Conservation (phyloP, 2,329 filamentous ascomycete genomes). For the Aspergillus uvarum region DNA sequence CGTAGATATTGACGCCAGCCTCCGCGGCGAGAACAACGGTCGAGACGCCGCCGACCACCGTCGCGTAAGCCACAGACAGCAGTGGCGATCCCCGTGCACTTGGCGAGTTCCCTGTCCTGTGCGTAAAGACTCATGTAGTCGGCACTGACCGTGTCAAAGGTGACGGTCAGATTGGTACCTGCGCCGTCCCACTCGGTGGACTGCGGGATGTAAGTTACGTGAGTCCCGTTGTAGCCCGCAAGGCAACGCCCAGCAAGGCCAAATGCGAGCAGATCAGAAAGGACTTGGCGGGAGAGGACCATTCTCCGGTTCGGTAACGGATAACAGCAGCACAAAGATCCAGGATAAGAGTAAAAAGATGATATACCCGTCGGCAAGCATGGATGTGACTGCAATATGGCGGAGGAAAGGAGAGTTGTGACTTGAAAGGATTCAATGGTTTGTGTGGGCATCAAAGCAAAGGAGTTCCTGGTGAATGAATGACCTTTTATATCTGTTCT, state of each 20-base stretch:
- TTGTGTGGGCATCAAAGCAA: too few relatives aligned
- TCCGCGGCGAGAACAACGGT: background rate
- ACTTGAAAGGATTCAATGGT: too few relatives aligned
- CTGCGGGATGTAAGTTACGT: background rate
- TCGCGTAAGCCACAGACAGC: background rate
- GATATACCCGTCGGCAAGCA: too few relatives aligned
- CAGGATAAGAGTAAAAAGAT: background rate
- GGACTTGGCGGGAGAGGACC: background rate
- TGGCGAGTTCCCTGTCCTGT: background rate
- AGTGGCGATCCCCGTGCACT: background rate
- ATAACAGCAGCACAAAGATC: background rate
- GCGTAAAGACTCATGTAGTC: background rate
- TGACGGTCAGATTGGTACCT: background rate
- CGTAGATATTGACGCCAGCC: background rate
- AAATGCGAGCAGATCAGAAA: conserved; percentile 2
- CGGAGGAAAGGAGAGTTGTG: too few relatives aligned
- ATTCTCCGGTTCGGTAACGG: background rate
- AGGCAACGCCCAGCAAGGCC: background rate
- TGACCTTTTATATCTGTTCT: too few relatives aligned
- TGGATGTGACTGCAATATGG: too few relatives aligned
- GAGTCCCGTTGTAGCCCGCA: conserved; percentile 1
- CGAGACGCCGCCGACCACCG: background rate
- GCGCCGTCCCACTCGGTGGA: background rate
- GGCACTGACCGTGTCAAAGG: background rate
- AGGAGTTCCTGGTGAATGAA: too few relatives aligned